Base-by-base conservation (phyloP, 495 filamentous ascomycete genomes). In the Chaetomidium leptoderma region DNA sequence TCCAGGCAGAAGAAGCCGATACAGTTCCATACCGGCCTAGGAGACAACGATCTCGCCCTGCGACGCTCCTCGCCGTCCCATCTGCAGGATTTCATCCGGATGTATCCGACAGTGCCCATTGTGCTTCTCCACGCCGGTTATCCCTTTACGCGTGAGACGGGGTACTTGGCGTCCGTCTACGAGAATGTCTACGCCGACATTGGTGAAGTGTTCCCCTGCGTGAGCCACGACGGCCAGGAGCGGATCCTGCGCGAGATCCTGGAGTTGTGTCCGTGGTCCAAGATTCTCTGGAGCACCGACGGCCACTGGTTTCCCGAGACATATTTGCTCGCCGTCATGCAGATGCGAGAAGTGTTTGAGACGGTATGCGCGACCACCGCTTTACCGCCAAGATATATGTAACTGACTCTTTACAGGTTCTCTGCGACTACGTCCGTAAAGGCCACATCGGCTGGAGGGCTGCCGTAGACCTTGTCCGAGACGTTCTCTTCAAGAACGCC, bases 1-100 rank as follows among this genome's bases (percentile, higher is more conserved):
- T 57, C 60, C 54, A 61, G 54, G 26, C 67, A 65, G 13, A 79
- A 74, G 56, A 93, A 93, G 63, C 89, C 91, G 1, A 66, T 96
- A 29, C 91, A 95, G 63, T 88, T 96, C 57, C 90, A 95, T 63
- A 92, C 89, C 0, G 91, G 91, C 0, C 76, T 95, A 1, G 91
- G 91, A 0, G 90, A 95, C 63, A 89, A 86, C 60, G 90, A 95
- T 70, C 86, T 95, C 50, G 81, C 75, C 6, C 75, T 95, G 8
- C 64, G 81, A 0, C 78, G 76, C 48, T 81, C 89, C 0, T 92
- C 90, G 53, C 91, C 91, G 8, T 83, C 89, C 36, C 83, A 88
- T 64, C 66, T 96, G 33, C 89, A 95, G 68, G 70, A 74, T 0
- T 80, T 95, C 57, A 90, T 96, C 59, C 76, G 82, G 14, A 73